Evolutionary conservation across 2,329 filamentous ascomycete genomes (phyloP).

Genomic region (Shiraia bambusicola): DNA sequence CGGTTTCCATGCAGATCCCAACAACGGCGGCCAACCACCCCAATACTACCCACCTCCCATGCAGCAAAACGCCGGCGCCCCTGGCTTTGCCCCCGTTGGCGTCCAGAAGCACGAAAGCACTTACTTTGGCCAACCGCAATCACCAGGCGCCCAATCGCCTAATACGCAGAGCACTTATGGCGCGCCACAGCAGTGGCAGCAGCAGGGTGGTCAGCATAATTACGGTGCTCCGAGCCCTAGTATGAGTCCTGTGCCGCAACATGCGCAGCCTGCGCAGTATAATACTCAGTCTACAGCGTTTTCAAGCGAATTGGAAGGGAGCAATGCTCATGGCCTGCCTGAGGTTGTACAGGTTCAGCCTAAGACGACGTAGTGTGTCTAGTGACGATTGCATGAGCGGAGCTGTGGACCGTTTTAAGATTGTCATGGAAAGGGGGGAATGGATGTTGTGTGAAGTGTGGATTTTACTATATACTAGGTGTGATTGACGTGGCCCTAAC

Average conservation of each 20-base stretch:
- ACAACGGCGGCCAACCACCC: constrained; percentile 7
- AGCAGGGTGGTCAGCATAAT: constrained; percentile 15
- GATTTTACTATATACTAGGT: too few relatives aligned
- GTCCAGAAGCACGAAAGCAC: constrained; percentile 22
- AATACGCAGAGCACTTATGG: constrained; percentile 12
- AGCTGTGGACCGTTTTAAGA: too few relatives aligned
- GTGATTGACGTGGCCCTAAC: too few relatives aligned
- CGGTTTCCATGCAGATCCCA: constrained; percentile 2
- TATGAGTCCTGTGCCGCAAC: constrained; percentile 14
- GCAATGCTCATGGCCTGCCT: constrained; percentile 1
- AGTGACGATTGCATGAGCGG: too few relatives aligned
- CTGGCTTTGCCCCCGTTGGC: constrained; percentile 16
- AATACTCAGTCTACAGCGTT: constrained; percentile 15
- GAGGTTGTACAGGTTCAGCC: constrained; percentile 4
- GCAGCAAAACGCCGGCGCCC: constrained; percentile 17
- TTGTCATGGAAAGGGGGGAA: too few relatives aligned
- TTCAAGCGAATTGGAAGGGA: constrained; percentile 22
- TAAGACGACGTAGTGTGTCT: neutral
- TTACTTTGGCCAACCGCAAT: constrained; percentile 9
- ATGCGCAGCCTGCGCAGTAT: constrained; percentile 9
- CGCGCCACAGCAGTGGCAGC: constrained; percentile 19
- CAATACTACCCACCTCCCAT: constrained; percentile 21
- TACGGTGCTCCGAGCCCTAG: constrained; percentile 13
- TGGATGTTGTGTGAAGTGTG: too few relatives aligned
- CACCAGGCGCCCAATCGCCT: constrained; percentile 14